Evolutionary conservation across 257 asterid species (phyloP).

Genomic region (Salvia splendens): DNA sequence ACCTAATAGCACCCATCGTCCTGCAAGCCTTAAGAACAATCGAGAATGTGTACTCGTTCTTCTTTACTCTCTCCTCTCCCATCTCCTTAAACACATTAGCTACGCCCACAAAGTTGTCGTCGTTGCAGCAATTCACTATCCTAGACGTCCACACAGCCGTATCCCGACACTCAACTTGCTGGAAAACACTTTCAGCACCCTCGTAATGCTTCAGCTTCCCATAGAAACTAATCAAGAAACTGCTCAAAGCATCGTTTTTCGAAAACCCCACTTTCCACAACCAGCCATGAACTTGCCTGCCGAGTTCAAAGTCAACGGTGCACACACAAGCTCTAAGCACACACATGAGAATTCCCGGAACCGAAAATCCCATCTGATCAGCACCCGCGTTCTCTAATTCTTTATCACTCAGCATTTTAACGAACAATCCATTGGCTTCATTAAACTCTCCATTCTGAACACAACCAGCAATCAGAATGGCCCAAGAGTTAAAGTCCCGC

Average conservation of each 20-base stretch:
- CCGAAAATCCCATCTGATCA: constrained; percentile 38
- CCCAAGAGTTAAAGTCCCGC: constrained; percentile 69
- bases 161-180: constrained; percentile 38
- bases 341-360: constrained; percentile 59
- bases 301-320: constrained; percentile 48
- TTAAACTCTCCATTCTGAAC: constrained; percentile 47
- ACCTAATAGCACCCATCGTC: constrained; percentile 44
- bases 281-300: constrained; percentile 77
- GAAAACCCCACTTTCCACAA: constrained; percentile 57
- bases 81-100: constrained; percentile 56
- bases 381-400: constrained; percentile 30
- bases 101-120: constrained; percentile 43
- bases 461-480: constrained; percentile 56
- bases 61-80: constrained; percentile 64
- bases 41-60: constrained; percentile 58
- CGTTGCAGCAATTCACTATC: constrained; percentile 52
- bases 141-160: constrained; percentile 68
- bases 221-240: constrained; percentile 71
- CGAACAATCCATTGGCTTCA: constrained; percentile 47
- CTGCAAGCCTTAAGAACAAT: constrained; percentile 71
- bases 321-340: constrained; percentile 60
- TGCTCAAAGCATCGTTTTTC: constrained; percentile 43
- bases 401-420: constrained; percentile 43
- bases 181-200: constrained; percentile 52
- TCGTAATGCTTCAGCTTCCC: constrained; percentile 50